Conservation (phyloP, 257 asterid genomes). For the Haberlea rhodopensis region DNA sequence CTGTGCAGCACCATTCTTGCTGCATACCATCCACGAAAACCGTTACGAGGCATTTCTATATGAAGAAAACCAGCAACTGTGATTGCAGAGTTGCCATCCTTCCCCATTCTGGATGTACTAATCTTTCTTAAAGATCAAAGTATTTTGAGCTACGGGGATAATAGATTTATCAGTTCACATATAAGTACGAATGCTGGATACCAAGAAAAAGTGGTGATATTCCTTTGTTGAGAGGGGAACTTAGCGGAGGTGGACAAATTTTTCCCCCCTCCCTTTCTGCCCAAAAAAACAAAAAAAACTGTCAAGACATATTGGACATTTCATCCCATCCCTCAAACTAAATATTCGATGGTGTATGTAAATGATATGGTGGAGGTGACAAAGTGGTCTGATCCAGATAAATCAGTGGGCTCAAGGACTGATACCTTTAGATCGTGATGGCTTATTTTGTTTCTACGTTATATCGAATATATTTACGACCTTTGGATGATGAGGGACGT, state of each 20-base stretch:
- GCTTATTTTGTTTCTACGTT: too few relatives aligned
- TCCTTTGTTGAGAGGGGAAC: too few relatives aligned
- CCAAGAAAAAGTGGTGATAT: not conserved
- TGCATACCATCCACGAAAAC: constrained; percentile 25
- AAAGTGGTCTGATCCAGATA: too few relatives aligned
- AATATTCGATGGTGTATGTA: not conserved
- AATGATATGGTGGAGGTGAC: too few relatives aligned
- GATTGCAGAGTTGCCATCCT: constrained; percentile 21
- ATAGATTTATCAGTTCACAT: not conserved
- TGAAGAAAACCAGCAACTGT: constrained; percentile 25
- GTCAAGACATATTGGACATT: too few relatives aligned
- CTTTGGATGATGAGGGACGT: not conserved
- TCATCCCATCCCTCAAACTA: too few relatives aligned
- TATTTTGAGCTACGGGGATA: constrained; percentile 16
- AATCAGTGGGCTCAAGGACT: too few relatives aligned
- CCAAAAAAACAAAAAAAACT: too few relatives aligned
- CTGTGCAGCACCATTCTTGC: constrained; percentile 33
- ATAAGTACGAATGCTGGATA: not conserved
- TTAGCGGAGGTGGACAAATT: too few relatives aligned
- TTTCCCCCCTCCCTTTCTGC: too few relatives aligned
- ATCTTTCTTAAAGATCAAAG: constrained; percentile 29
- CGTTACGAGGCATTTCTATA: constrained; percentile 7
- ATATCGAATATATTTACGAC: not conserved
- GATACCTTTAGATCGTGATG: too few relatives aligned
- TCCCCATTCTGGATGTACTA: constrained; percentile 25